A percentile compares a stretch with the other conserved stretches of the same genome.
Conservation (phyloP, 768 basidiomycete species). For the Lactarius trivialis region DNA sequence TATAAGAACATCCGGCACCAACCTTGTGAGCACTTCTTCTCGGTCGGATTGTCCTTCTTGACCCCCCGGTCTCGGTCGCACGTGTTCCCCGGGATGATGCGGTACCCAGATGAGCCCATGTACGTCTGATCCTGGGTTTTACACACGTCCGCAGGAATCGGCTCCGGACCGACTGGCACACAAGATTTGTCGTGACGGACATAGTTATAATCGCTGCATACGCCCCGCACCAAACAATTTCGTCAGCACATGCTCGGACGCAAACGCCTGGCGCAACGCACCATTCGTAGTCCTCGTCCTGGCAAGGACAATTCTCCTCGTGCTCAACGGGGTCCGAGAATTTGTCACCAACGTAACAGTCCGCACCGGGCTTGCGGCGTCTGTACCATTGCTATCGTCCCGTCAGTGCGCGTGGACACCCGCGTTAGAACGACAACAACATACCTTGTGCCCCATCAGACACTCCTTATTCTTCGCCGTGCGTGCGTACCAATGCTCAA, state of each 20-base stretch:
- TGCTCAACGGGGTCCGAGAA: slow-evolving; percentile 80
- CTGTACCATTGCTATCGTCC: slow-evolving; percentile 81
- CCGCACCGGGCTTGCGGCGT: slow-evolving; percentile 71
- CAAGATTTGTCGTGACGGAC: slow-evolving; percentile 69
- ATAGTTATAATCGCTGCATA: slow-evolving; percentile 79
- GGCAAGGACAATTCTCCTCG: slow-evolving; percentile 78
- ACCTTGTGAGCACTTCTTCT: slow-evolving; percentile 80
- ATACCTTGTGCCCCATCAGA: slow-evolving; percentile 90
- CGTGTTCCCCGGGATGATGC: slow-evolving; percentile 88
- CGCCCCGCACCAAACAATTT: slow-evolving; percentile 6
- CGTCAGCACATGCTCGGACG: not conserved
- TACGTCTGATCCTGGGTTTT: slow-evolving; percentile 53
- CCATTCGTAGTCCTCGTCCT: slow-evolving; percentile 93
- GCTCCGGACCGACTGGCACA: slow-evolving; percentile 81
- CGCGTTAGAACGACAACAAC: slow-evolving; percentile 13
- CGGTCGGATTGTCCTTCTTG: slow-evolving; percentile 59
- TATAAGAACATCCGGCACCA: slow-evolving; percentile 8
- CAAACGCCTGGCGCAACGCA: slow-evolving; percentile 30
- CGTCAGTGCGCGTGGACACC: not conserved
- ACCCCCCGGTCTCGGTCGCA: slow-evolving; percentile 56
- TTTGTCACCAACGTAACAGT: slow-evolving; percentile 89
- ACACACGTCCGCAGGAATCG: slow-evolving; percentile 73
- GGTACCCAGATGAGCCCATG: slow-evolving; percentile 84
- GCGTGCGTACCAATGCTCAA: slow-evolving; percentile 86
- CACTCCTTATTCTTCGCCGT: slow-evolving; percentile 59